Conservation (phyloP, 2,329 filamentous ascomycete genomes). For the Rhynchosporium secalis region DNA sequence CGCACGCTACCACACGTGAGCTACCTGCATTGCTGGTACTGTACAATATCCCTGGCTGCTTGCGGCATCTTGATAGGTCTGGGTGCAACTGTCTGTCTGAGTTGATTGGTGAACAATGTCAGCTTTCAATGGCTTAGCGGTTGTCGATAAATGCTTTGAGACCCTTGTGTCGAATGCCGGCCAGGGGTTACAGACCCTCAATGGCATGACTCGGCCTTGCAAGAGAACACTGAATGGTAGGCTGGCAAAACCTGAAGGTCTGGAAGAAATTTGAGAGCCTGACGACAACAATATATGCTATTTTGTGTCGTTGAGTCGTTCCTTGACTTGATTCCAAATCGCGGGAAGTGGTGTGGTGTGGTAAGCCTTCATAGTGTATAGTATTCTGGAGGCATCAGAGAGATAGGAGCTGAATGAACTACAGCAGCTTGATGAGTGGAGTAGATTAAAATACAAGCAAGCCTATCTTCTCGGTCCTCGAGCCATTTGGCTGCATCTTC, state of each 20-base stretch:
- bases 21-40: neutral
- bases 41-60: no score
- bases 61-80: slow-evolving; percentile 2
- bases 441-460: no score
- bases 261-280: neutral
- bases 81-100: neutral
- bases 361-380: no score
- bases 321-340: neutral
- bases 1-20: neutral
- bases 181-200: slow-evolving; percentile 4
- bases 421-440: no score
- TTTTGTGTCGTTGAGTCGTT: no score
- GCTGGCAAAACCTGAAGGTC: neutral
- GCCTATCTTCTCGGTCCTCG: no score
- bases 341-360: no score
- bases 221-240: neutral
- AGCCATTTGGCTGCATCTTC: no score
- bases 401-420: no score
- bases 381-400: no score
- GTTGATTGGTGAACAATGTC: neutral
- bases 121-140: slow-evolving; percentile 3
- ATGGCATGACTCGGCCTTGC: slow-evolving; percentile 9
- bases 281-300: neutral
- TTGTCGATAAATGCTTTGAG: slow-evolving; percentile 12
- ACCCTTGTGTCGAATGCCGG: slow-evolving; percentile 16